Evolutionary conservation across 768 basidiomycete genomes (phyloP).

Genomic region (Tephrocybe sp.): DNA sequence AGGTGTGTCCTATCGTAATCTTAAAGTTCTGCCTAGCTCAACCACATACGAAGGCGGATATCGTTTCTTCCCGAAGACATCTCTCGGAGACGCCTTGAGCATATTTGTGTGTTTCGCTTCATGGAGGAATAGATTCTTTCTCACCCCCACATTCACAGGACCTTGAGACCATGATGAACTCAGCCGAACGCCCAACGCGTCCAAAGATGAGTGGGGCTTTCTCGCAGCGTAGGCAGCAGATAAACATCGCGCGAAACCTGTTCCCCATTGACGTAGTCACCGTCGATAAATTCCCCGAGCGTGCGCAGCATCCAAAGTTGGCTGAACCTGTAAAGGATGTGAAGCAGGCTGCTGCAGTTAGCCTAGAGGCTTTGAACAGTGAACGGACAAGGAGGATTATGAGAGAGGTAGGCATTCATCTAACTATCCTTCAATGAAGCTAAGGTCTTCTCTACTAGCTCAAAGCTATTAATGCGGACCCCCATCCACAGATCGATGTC

Average conservation of each 20-base stretch:
- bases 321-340: slow-evolving; percentile 20
- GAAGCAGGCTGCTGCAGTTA: not conserved
- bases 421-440: not conserved
- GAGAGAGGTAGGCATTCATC: slow-evolving; percentile 22
- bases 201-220: not conserved
- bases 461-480: slow-evolving; percentile 19
- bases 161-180: slow-evolving; percentile 28
- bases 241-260: not conserved
- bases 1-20: slow-evolving; percentile 12
- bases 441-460: slow-evolving; percentile 14
- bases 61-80: slow-evolving; percentile 26
- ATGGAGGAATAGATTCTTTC: not conserved
- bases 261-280: slow-evolving; percentile 24
- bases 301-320: slow-evolving; percentile 22
- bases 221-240: not conserved
- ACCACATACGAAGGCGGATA: slow-evolving; percentile 23
- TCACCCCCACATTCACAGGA: slow-evolving; percentile 18
- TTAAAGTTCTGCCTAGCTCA: not conserved
- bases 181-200: slow-evolving; percentile 22
- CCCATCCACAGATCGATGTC: slow-evolving; percentile 26
- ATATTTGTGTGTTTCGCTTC: slow-evolving; percentile 22
- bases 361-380: slow-evolving; percentile 9
- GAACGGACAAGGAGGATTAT: slow-evolving; percentile 26
- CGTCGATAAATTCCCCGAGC: slow-evolving; percentile 23
- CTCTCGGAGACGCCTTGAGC: slow-evolving; percentile 26